These are phyloP conservation scores for Annulohypoxylon bovei DNA, from an alignment of 495 filamentous ascomycete species.

Conservation along the genomic window DNA sequence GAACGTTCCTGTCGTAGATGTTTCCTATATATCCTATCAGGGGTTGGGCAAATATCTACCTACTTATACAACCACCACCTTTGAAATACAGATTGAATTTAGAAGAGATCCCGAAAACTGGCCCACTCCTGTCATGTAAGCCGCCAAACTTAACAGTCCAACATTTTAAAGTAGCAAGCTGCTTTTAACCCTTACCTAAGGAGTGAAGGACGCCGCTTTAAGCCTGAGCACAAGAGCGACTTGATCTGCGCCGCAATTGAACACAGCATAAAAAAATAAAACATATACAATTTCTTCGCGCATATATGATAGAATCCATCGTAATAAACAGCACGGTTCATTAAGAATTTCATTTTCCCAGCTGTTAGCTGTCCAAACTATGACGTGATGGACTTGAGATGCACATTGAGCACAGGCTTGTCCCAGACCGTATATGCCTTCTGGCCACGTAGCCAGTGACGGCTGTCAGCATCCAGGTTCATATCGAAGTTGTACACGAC, in stretches of 20 bases:
- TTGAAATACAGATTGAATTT: neutral
- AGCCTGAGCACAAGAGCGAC: too few relatives aligned
- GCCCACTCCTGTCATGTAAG: neutral
- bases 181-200: neutral
- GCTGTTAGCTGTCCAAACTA: neutral
- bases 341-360: too few relatives aligned
- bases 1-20: neutral
- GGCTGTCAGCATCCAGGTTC: constrained; percentile 47
- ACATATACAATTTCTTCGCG: too few relatives aligned
- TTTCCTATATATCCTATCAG: neutral
- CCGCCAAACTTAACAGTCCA: neutral
- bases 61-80: neutral
- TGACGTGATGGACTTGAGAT: neutral
- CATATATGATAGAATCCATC: too few relatives aligned
- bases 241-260: neutral
- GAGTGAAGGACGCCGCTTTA: neutral
- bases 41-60: neutral
- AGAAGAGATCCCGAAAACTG: neutral
- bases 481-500: constrained; percentile 57
- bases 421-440: neutral
- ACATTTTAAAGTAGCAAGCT: neutral
- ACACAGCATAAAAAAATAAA: too few relatives aligned
- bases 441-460: constrained; percentile 38
- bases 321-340: too few relatives aligned
- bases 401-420: neutral